Evolutionary conservation across 345 rosid genomes (phyloP).

Genomic region (Noccaea bulbosa): DNA sequence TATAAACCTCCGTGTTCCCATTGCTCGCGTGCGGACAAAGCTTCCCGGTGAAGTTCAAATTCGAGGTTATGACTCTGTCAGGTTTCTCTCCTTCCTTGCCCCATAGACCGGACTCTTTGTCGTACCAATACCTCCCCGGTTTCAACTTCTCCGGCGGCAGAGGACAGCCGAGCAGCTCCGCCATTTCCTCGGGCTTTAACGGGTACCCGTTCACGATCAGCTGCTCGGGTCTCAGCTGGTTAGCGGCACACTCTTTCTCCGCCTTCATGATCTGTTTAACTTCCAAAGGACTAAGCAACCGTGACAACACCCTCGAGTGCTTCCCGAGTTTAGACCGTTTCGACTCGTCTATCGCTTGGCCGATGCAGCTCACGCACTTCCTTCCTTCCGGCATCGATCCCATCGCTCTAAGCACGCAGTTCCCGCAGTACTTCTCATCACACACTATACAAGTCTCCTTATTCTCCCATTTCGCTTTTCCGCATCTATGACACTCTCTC

Average conservation of each 20-base stretch:
- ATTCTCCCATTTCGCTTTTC: slow-evolving; percentile 92
- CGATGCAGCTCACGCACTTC: slow-evolving; percentile 88
- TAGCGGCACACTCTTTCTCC: slow-evolving; percentile 90
- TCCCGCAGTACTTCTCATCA: slow-evolving; percentile 88
- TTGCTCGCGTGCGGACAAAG: slow-evolving; percentile 74
- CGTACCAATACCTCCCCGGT: slow-evolving; percentile 98
- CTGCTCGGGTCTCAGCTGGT: slow-evolving; percentile 96
- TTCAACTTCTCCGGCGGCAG: slow-evolving; percentile 85
- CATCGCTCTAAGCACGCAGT: slow-evolving; percentile 96
- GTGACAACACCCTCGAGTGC: slow-evolving; percentile 70
- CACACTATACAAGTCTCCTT: slow-evolving; percentile 96
- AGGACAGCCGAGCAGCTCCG: slow-evolving; percentile 73
- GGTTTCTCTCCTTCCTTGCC: slow-evolving; percentile 99
- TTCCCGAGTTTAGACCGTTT: slow-evolving; percentile 78
- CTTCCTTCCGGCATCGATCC: slow-evolving; percentile 99
- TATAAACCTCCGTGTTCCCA: slow-evolving; percentile 88
- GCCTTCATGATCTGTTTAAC: slow-evolving; percentile 99
- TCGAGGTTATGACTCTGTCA: slow-evolving; percentile 77
- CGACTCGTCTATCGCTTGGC: slow-evolving; percentile 84
- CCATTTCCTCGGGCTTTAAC: slow-evolving; percentile 88
- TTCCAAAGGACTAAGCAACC: slow-evolving; percentile 89
- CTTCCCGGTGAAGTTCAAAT: slow-evolving; percentile 85
- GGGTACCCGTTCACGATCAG: slow-evolving; percentile 82
- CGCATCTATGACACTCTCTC: slow-evolving; percentile 76
- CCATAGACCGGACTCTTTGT: slow-evolving; percentile 98